These are phyloP conservation scores for Penicillium cataractarum DNA, from an alignment of 495 filamentous ascomycete species.

Conservation along the genomic window DNA sequence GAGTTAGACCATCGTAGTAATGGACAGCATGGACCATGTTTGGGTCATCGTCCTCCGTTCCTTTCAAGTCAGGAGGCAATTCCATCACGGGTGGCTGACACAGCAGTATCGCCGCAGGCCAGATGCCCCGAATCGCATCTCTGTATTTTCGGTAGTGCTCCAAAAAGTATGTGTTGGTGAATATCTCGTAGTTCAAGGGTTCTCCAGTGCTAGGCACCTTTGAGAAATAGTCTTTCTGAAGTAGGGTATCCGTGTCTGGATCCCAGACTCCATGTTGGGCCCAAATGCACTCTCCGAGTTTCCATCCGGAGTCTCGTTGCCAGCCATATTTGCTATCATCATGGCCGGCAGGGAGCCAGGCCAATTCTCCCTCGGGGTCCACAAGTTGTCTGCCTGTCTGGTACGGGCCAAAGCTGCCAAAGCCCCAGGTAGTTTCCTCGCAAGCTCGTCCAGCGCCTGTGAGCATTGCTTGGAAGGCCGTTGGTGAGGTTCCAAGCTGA, in stretches of 20 bases:
- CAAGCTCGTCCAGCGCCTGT: slow-evolving; percentile 87
- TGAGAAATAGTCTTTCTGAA: slow-evolving; percentile 87
- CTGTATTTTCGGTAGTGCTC: slow-evolving; percentile 77
- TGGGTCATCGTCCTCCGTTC: slow-evolving; percentile 83
- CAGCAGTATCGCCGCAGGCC: slow-evolving; percentile 82
- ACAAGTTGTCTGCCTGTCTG: slow-evolving; percentile 82
- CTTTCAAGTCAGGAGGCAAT: slow-evolving; percentile 85
- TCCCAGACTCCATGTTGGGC: slow-evolving; percentile 98
- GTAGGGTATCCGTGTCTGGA: slow-evolving; percentile 70
- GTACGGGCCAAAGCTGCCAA: slow-evolving; percentile 89
- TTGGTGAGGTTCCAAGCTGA: slow-evolving; percentile 91
- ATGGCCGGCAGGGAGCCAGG: slow-evolving; percentile 79
- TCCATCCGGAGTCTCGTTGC: slow-evolving; percentile 86
- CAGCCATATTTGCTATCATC: slow-evolving; percentile 90
- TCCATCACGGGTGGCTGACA: slow-evolving; percentile 92
- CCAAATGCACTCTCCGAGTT: slow-evolving; percentile 91
- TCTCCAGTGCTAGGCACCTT: slow-evolving; percentile 72
- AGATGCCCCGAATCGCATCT: slow-evolving; percentile 71
- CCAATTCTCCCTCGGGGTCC: slow-evolving; percentile 82
- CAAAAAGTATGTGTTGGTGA: slow-evolving; percentile 90
- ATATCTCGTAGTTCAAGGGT: slow-evolving; percentile 75
- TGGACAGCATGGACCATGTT: slow-evolving; percentile 92
- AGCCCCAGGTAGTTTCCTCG: slow-evolving; percentile 89
- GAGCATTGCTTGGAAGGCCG: slow-evolving; percentile 91
- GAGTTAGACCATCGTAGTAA: slow-evolving; percentile 94